Evolutionary conservation across 2,329 filamentous ascomycete genomes (phyloP).

Genomic region (Rhynchosporium secalis): DNA sequence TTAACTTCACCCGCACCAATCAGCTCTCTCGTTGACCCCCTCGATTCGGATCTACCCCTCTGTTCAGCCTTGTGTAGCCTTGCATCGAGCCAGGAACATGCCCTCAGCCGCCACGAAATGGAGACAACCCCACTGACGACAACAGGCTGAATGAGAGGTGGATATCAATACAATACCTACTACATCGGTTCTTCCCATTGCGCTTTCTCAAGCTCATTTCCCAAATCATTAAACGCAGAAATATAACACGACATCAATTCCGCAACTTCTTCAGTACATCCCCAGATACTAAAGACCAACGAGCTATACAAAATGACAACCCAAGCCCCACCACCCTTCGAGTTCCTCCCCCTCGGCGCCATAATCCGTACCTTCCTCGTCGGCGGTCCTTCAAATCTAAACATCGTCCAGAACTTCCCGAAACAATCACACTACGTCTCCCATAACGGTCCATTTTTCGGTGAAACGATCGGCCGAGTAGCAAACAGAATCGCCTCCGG

Average conservation of each 20-base stretch:
- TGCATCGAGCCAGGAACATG: background rate
- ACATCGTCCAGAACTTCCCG: slow-evolving; percentile 88
- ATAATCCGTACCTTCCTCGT: slow-evolving; percentile 81
- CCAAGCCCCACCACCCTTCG: slow-evolving; percentile 44
- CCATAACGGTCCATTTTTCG: slow-evolving; percentile 80
- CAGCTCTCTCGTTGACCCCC: background rate
- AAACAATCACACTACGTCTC: slow-evolving; percentile 71
- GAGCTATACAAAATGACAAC: background rate
- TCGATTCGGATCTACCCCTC: background rate
- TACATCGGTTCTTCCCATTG: background rate
- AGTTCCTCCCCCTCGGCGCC: slow-evolving; percentile 73
- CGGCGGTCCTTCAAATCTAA: slow-evolving; percentile 77
- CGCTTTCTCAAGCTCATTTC: background rate
- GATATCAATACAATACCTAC: slow-evolving; percentile 1
- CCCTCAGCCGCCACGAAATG: slow-evolving; percentile 2
- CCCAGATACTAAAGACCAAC: background rate
- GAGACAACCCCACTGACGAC: background rate
- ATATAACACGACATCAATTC: background rate
- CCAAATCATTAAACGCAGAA: background rate
- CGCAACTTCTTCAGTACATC: background rate
- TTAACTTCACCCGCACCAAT: slow-evolving; percentile 1
- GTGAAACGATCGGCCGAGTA: slow-evolving; percentile 85
- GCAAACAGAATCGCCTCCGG: slow-evolving; percentile 79
- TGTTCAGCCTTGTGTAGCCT: slow-evolving; percentile 11
- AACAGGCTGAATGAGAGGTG: slow-evolving; percentile 8